Conservation (phyloP, 805 yeast genomes). For the Ogataea nitratoaversa region DNA sequence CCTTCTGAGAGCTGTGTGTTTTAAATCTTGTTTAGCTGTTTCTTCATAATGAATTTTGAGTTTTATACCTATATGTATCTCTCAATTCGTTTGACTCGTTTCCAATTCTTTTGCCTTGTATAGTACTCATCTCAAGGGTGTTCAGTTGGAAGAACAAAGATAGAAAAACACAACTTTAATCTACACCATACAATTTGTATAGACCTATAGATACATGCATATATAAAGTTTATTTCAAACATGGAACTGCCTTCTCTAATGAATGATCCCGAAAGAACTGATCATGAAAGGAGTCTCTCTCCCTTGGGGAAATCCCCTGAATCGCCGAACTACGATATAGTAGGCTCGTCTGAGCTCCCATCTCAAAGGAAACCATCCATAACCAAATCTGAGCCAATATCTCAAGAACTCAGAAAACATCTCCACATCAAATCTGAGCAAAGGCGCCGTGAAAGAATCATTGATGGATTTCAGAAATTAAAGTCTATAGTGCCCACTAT, state of each 20-base stretch:
- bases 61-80: no score
- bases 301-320: not conserved
- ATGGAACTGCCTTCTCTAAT: not conserved
- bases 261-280: not conserved
- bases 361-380: not conserved
- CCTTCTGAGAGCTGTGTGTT: no score
- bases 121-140: no score
- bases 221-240: no score
- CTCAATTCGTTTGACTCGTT: no score
- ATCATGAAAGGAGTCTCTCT: not conserved
- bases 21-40: no score
- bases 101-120: no score
- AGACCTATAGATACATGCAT: not conserved
- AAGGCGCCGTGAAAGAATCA: slow-evolving; percentile 41
- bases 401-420: slow-evolving; percentile 26
- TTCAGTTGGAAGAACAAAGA: no score
- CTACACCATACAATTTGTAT: no score
- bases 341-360: not conserved
- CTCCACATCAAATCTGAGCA: slow-evolving; percentile 44
- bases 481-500: slow-evolving; percentile 37
- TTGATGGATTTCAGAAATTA: slow-evolving; percentile 40
- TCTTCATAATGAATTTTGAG: no score
- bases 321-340: not conserved
- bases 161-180: no score
- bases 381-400: slow-evolving; percentile 9